Evolutionary conservation across 2,329 filamentous ascomycete genomes (phyloP).

Genomic region (Aquanectria penicillioides): DNA sequence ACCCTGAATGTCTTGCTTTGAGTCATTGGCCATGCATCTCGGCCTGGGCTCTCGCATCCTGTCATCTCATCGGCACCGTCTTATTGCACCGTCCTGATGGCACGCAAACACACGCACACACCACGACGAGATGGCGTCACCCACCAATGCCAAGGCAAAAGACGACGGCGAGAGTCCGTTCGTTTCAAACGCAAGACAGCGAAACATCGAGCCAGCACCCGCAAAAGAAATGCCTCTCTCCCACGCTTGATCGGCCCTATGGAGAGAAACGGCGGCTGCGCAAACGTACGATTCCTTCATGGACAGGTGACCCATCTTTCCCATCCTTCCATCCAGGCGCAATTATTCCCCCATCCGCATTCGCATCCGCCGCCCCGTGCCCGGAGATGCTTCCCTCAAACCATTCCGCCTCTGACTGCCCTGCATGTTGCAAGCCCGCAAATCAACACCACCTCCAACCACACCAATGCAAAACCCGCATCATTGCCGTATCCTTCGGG

Average conservation of each 20-base stretch:
- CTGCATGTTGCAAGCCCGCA: no score
- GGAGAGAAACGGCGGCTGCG: not conserved
- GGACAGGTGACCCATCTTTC: not conserved
- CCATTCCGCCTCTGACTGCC: no score
- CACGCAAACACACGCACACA: not conserved
- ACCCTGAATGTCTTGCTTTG: slow-evolving; percentile 12
- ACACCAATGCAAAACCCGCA: not conserved
- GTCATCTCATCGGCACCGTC: slow-evolving; percentile 2
- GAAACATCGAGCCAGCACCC: not conserved
- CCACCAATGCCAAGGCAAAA: not conserved
- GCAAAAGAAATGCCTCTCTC: not conserved
- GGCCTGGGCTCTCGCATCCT: slow-evolving; percentile 1
- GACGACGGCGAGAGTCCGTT: not conserved
- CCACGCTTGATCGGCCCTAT: not conserved
- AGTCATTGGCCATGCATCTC: slow-evolving; percentile 4
- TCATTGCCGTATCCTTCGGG: not conserved
- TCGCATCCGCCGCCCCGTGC: no score
- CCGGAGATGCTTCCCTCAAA: no score
- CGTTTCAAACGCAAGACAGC: not conserved
- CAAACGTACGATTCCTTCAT: not conserved
- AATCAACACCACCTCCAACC: not conserved
- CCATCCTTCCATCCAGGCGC: not conserved
- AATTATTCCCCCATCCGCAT: no score
- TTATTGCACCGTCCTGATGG: not conserved
- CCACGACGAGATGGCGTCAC: slow-evolving; percentile 16